Percentiles rank a stretch among this genome's conserved stretches.
phyloP scores from a whole-genome alignment of 2,329 filamentous ascomycete genomes.

The Saccharata proteae region DNA sequence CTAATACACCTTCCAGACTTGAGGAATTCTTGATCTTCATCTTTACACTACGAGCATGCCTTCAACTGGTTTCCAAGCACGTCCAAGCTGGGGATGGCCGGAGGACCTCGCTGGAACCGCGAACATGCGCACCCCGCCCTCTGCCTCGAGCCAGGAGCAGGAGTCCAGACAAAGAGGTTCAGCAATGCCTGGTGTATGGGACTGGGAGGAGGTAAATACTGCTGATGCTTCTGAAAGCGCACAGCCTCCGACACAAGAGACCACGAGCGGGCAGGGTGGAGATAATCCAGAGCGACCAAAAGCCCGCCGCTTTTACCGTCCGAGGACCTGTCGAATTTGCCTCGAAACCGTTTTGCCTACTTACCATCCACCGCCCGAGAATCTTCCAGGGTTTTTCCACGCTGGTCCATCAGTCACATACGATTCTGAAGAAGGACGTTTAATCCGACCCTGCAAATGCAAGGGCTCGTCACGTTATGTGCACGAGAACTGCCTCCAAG shows the following conservation, averaged over 20 bases:
- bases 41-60: constrained; percentile 21
- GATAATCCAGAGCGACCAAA: too few species aligned
- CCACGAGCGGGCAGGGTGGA: constrained; percentile 4
- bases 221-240: too few species aligned
- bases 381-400: constrained; percentile 45
- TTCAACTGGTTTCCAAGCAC: constrained; percentile 25
- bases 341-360: constrained; percentile 58
- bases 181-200: too few species aligned
- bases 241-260: constrained; percentile 1
- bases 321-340: constrained; percentile 80
- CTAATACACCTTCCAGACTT: too few species aligned
- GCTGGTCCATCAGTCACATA: constrained; percentile 51
- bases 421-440: constrained; percentile 59
- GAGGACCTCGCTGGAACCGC: constrained; percentile 27
- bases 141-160: background rate
- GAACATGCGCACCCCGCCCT: background rate
- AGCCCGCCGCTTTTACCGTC: constrained; percentile 53
- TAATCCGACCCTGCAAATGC: constrained; percentile 86
- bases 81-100: constrained; percentile 36
- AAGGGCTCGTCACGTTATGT: constrained; percentile 89
- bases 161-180: too few species aligned
- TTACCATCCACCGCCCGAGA: constrained; percentile 42
- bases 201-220: too few species aligned
- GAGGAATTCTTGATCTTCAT: background rate
- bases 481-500: constrained; percentile 77